Conservation (phyloP, 352 stramenopile species). For the Nothophytophthora sp. region DNA sequence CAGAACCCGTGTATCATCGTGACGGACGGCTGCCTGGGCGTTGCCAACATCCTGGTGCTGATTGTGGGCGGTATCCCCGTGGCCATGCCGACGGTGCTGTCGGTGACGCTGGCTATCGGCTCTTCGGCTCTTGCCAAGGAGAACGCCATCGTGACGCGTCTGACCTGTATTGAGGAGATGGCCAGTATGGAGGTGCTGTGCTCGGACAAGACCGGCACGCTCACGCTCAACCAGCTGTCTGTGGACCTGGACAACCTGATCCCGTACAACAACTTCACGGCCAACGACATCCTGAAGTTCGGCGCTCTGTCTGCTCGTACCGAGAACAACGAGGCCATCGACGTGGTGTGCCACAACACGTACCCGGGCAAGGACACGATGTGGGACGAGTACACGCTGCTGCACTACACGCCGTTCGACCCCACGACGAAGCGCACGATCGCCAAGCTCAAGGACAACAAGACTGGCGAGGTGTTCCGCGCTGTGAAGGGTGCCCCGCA, state of each 20-base stretch:
- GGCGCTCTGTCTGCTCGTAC: conserved; percentile 63
- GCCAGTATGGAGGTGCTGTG: conserved; percentile 94
- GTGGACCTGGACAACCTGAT: conserved; percentile 90
- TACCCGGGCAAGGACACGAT: conserved; percentile 83
- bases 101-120: conserved; percentile 93
- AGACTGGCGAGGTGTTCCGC: conserved; percentile 86
- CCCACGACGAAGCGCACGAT: conserved; percentile 92
- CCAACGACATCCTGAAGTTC: conserved; percentile 60
- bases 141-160: conserved; percentile 92
- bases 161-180: conserved; percentile 93
- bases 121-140: conserved; percentile 89
- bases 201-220: conserved; percentile 96
- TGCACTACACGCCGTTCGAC: conserved; percentile 86
- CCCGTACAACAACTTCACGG: conserved; percentile 66
- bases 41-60: conserved; percentile 91
- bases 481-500: conserved; percentile 93
- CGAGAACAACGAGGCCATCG: conserved; percentile 79
- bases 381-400: conserved; percentile 72
- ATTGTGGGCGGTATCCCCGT: conserved; percentile 94
- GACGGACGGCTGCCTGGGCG: conserved; percentile 78
- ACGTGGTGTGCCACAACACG: conserved; percentile 73
- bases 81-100: conserved; percentile 93
- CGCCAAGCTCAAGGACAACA: conserved; percentile 85
- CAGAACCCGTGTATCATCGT: conserved; percentile 89
- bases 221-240: conserved; percentile 96